A percentile compares a stretch with the other conserved stretches of the same genome.
Conservation (phyloP, 1,284 basidiomycete genomes). For the Golubevia sp. region DNA sequence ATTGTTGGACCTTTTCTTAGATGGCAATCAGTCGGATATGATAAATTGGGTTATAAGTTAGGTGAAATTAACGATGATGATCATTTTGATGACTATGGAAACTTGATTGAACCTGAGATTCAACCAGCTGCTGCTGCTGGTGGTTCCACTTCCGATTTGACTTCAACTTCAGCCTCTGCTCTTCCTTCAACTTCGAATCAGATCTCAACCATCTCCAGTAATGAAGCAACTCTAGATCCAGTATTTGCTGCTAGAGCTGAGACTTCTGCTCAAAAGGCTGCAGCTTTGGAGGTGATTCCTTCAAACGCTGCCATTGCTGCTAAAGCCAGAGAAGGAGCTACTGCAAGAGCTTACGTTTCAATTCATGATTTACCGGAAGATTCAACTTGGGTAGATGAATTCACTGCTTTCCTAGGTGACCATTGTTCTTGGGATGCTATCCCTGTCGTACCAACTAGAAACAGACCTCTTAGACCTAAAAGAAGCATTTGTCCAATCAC, state of each 20-base stretch:
- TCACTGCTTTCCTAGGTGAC: constrained; percentile 32
- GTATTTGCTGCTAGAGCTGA: neutral
- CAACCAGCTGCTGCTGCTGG: neutral
- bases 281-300: neutral
- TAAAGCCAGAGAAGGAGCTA: neutral
- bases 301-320: neutral
- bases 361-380: constrained; percentile 24
- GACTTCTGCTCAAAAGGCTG: neutral
- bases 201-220: neutral
- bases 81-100: constrained; percentile 6
- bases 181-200: neutral
- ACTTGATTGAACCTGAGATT: neutral
- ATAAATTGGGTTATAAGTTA: constrained; percentile 7
- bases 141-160: neutral
- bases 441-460: constrained; percentile 40
- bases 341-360: constrained; percentile 11
- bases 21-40: constrained; percentile 41
- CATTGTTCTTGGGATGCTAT: constrained; percentile 39
- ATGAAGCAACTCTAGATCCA: neutral
- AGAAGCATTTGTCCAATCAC: constrained; percentile 55
- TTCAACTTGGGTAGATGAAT: constrained; percentile 43
- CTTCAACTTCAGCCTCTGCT: neutral
- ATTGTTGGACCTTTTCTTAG: constrained; percentile 49
- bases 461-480: constrained; percentile 44
- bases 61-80: constrained; percentile 10